Conservation (phyloP, 2,329 filamentous ascomycete species). For the Sporothrix protearum region DNA sequence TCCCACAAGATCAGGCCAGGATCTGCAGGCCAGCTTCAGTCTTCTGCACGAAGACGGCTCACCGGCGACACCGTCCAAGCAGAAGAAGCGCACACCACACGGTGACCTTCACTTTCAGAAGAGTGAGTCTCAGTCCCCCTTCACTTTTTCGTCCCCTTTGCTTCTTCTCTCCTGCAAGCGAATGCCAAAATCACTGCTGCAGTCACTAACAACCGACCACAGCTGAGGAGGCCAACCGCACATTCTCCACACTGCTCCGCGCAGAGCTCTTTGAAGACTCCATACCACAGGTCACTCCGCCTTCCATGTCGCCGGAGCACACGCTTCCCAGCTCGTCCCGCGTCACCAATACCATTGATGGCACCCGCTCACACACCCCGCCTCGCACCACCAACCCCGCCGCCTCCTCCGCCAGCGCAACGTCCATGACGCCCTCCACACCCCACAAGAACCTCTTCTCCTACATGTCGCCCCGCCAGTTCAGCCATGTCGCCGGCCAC, state of each 20-base stretch:
- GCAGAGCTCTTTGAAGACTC: slow-evolving; percentile 90
- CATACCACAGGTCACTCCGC: slow-evolving; percentile 73
- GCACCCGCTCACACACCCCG: slow-evolving; percentile 74
- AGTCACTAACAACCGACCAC: neutral
- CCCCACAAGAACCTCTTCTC: slow-evolving; percentile 97
- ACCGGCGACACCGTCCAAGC: slow-evolving; percentile 81
- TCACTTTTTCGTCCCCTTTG: neutral
- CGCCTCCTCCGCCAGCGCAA: slow-evolving; percentile 48
- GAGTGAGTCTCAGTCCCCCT: slow-evolving; percentile 58
- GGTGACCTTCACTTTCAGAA: slow-evolving; percentile 92
- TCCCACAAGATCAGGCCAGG: slow-evolving; percentile 86
- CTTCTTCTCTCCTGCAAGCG: no score
- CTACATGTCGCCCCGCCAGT: slow-evolving; percentile 74
- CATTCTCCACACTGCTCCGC: slow-evolving; percentile 81
- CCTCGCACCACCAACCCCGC: slow-evolving; percentile 42
- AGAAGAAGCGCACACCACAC: slow-evolving; percentile 79
- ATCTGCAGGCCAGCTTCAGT: slow-evolving; percentile 89
- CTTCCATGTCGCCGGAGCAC: slow-evolving; percentile 59
- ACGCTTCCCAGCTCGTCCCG: slow-evolving; percentile 48
- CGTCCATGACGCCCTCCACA: slow-evolving; percentile 82
- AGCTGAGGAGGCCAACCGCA: slow-evolving; percentile 93
- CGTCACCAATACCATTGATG: slow-evolving; percentile 57
- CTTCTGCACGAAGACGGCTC: slow-evolving; percentile 89
- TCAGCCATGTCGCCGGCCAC: slow-evolving; percentile 69
- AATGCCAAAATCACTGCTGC: no score